A percentile compares a stretch with the other conserved stretches of the same genome.
These are phyloP conservation scores for Purpureocillium lavendulum DNA, from an alignment of 2,329 filamentous ascomycete genomes.

Conservation along the genomic window DNA sequence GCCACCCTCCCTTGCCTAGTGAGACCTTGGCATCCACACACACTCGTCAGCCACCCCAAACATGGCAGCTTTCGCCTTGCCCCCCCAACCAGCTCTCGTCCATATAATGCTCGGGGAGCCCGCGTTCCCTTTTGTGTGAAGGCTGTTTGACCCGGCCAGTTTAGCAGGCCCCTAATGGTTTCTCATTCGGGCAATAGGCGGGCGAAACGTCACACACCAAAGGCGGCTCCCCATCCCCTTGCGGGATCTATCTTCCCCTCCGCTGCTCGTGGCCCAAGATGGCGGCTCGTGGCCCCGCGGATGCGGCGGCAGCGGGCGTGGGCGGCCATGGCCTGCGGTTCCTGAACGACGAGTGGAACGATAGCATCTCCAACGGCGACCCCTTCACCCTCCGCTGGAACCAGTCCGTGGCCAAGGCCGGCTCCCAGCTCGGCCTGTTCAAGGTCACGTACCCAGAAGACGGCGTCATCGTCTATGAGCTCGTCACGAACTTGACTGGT, in stretches of 20 bases:
- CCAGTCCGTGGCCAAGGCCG: constrained; percentile 12
- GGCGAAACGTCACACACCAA: constrained; percentile 1
- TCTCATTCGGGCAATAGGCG: neutral
- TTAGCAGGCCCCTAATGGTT: neutral
- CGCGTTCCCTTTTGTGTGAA: constrained; percentile 4
- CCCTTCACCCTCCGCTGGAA: constrained; percentile 21
- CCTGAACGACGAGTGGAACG: constrained; percentile 24
- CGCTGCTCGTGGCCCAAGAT: constrained; percentile 6
- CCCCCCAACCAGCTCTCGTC: constrained; percentile 3
- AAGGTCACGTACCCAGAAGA: constrained; percentile 20
- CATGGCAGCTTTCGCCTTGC: neutral
- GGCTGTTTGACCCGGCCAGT: constrained; percentile 5
- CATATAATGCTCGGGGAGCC: constrained; percentile 11
- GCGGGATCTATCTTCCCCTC: constrained; percentile 4
- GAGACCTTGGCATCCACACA: constrained; percentile 13
- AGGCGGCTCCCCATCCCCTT: neutral
- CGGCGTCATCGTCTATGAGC: constrained; percentile 18
- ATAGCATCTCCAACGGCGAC: constrained; percentile 22
- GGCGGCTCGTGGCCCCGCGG: constrained; percentile 12
- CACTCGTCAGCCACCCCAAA: constrained; percentile 3
- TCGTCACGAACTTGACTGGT: constrained; percentile 21
- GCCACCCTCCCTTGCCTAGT: constrained; percentile 16
- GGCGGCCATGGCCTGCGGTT: constrained; percentile 20
- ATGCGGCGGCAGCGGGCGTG: constrained; percentile 6
- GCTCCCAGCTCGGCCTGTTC: constrained; percentile 19